Conservation (phyloP, 2,329 filamentous ascomycete species). For the Talaromyces sp. region DNA sequence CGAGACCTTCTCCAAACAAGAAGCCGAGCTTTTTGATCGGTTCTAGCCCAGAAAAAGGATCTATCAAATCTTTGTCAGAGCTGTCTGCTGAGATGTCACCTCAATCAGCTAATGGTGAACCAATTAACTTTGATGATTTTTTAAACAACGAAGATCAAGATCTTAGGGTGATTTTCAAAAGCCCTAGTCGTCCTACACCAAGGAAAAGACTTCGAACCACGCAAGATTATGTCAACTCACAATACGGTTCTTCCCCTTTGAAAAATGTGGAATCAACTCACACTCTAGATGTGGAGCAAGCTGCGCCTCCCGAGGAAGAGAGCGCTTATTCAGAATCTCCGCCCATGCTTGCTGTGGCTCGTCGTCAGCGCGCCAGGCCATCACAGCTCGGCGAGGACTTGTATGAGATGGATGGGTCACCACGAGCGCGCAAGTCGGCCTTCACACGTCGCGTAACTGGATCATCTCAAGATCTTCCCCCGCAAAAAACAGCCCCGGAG, state of each 20-base stretch:
- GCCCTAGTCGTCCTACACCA: slow-evolving; percentile 31
- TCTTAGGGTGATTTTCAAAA: slow-evolving; percentile 22
- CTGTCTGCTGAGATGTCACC: slow-evolving; percentile 44
- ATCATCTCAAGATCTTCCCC: neutral
- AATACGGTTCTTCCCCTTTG: neutral
- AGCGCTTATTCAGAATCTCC: slow-evolving; percentile 19
- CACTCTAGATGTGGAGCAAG: slow-evolving; percentile 17
- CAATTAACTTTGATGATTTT: slow-evolving; percentile 35
- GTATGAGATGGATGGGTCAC: slow-evolving; percentile 37
- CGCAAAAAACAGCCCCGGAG: neutral
- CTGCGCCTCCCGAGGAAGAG: slow-evolving; percentile 20
- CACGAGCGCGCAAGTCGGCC: slow-evolving; percentile 22
- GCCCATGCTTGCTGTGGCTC: slow-evolving; percentile 19
- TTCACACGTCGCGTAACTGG: neutral
- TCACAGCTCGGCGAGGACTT: slow-evolving; percentile 28
- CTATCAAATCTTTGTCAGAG: slow-evolving; percentile 38
- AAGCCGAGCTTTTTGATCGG: slow-evolving; percentile 22
- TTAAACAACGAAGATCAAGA: slow-evolving; percentile 40
- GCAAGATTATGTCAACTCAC: neutral
- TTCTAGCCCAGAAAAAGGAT: slow-evolving; percentile 39
- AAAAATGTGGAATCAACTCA: slow-evolving; percentile 25
- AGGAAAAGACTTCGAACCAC: slow-evolving; percentile 36
- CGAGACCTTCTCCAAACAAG: neutral
- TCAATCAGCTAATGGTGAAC: slow-evolving; percentile 29
- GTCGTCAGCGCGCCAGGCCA: slow-evolving; percentile 24